phyloP scores from a whole-genome alignment of 2,329 filamentous ascomycete genomes.

The Polychaeton citri region DNA sequence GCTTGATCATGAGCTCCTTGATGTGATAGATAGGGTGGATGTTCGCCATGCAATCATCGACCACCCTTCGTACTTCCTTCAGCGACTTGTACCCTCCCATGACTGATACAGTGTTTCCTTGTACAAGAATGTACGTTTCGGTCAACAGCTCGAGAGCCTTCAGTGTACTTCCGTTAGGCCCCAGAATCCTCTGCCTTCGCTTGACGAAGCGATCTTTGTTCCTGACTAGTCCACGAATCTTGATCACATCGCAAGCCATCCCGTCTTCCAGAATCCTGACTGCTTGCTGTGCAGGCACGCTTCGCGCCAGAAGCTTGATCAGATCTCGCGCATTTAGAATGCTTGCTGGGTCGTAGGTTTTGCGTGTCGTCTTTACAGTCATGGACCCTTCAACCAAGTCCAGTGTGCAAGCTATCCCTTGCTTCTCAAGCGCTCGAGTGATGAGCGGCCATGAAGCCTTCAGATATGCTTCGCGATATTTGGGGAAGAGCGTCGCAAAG shows the following conservation, averaged over 20 bases:
- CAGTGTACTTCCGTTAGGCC: conserved; percentile 79
- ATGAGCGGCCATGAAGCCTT: conserved; percentile 88
- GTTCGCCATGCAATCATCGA: conserved; percentile 95
- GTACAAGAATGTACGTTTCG: conserved; percentile 82
- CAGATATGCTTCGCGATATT: conserved; percentile 90
- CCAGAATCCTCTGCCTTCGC: conserved; percentile 79
- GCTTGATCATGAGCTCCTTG: conserved; percentile 90
- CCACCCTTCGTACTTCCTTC: conserved; percentile 78
- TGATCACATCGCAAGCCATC: conserved; percentile 87
- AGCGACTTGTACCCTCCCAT: conserved; percentile 91
- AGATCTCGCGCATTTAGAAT: conserved; percentile 90
- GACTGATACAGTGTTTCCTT: conserved; percentile 84
- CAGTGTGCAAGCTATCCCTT: conserved; percentile 78
- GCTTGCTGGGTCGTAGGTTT: conserved; percentile 80
- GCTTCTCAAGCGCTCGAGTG: conserved; percentile 73
- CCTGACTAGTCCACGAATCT: conserved; percentile 76
- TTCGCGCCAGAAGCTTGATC: conserved; percentile 82
- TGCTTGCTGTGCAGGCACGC: conserved; percentile 83
- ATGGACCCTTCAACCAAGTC: conserved; percentile 93
- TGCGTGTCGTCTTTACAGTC: conserved; percentile 88
- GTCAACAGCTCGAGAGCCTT: conserved; percentile 91
- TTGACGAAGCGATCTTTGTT: conserved; percentile 97
- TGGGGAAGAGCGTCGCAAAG: conserved; percentile 75
- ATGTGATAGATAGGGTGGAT: conserved; percentile 85
- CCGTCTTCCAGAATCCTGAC: conserved; percentile 90